phyloP scores from a whole-genome alignment of 371 early-diverging fungal species.

The Gilbertella persicaria region DNA sequence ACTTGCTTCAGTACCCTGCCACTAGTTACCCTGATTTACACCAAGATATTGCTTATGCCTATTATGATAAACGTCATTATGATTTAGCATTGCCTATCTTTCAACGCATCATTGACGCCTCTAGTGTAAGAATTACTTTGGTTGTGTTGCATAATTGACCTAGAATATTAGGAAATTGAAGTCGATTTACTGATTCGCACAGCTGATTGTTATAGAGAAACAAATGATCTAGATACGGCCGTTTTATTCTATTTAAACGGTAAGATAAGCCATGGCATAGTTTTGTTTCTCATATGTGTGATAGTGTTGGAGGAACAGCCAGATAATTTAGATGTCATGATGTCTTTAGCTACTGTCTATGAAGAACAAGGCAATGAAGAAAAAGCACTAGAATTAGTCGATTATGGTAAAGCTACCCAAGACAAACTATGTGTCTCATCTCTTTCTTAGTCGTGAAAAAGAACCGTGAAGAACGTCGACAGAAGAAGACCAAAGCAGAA shows the following conservation, averaged over 20 bases:
- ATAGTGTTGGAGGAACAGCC: slow-evolving; percentile 56
- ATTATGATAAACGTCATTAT: slow-evolving; percentile 67
- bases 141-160: neutral
- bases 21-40: slow-evolving; percentile 76
- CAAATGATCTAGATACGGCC: slow-evolving; percentile 68
- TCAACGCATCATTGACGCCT: slow-evolving; percentile 55
- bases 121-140: slow-evolving; percentile 51
- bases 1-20: slow-evolving; percentile 54
- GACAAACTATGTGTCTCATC: neutral
- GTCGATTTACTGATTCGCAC: slow-evolving; percentile 54
- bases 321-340: slow-evolving; percentile 71
- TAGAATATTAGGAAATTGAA: slow-evolving; percentile 40
- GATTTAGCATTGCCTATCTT: slow-evolving; percentile 69
- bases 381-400: slow-evolving; percentile 65
- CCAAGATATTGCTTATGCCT: slow-evolving; percentile 82
- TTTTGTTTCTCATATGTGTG: neutral
- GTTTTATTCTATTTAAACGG: slow-evolving; percentile 58
- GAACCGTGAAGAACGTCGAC: slow-evolving; percentile 28
- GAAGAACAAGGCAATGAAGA: slow-evolving; percentile 83
- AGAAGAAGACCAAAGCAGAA: slow-evolving; percentile 6
- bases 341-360: slow-evolving; percentile 81
- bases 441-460: slow-evolving; percentile 34
- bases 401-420: slow-evolving; percentile 42
- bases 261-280: slow-evolving; percentile 7
- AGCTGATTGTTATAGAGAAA: slow-evolving; percentile 72